Percentiles rank a stretch among this genome's conserved stretches.
These are phyloP conservation scores for Boletellus emodensis DNA, from an alignment of 768 basidiomycete genomes.

Conservation along the genomic window DNA sequence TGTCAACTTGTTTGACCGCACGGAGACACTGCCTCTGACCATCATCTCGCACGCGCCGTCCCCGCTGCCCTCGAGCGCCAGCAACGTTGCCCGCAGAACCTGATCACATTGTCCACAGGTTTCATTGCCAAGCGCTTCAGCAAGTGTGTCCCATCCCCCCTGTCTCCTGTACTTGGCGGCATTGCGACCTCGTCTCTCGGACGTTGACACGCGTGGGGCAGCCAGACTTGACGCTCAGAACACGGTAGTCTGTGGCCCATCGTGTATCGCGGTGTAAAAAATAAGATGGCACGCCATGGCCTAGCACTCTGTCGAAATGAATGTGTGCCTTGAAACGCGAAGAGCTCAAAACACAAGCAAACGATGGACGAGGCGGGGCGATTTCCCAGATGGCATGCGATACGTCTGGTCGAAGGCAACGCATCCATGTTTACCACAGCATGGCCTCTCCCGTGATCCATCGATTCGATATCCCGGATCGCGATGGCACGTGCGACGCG, in stretches of 20 bases:
- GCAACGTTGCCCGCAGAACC: not conserved
- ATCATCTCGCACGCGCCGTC: conserved; percentile 43
- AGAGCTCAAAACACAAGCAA: not conserved
- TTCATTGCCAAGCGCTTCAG: not conserved
- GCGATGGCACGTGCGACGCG: no score
- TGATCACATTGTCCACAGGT: not conserved
- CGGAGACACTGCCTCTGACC: conserved; percentile 64
- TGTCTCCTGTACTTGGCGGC: not conserved
- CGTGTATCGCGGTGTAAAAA: not conserved
- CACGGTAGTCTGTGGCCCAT: not conserved
- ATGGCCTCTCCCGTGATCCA: no score
- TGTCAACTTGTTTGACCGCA: conserved; percentile 75
- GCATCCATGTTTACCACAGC: no score
- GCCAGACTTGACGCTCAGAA: not conserved
- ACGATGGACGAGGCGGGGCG: not conserved
- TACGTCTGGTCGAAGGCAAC: no score
- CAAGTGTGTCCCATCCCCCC: not conserved
- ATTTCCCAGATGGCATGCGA: no score
- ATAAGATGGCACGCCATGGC: not conserved
- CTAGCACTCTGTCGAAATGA: conserved; percentile 2
- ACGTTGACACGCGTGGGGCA: not conserved
- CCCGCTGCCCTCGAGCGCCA: conserved; percentile 30
- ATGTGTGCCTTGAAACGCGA: conserved; percentile 5
- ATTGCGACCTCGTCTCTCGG: not conserved
- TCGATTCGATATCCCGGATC: no score